Conservation (phyloP, 495 filamentous ascomycete species). For the Aspergillus homomorphus region DNA sequence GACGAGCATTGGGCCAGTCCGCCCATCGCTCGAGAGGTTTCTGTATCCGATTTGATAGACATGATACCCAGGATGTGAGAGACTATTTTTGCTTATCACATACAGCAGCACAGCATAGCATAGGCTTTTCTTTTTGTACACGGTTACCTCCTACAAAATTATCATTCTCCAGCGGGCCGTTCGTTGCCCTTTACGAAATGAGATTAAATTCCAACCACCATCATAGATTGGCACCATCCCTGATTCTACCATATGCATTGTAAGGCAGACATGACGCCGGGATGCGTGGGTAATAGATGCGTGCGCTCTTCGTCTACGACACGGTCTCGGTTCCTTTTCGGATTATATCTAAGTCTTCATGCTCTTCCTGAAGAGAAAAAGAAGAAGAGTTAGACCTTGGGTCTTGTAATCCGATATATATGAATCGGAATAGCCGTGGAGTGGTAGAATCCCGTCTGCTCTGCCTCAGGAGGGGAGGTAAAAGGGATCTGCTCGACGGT, state of each 20-base stretch:
- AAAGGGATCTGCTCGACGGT: conserved; percentile 41
- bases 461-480: conserved; percentile 37
- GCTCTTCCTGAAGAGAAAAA: background rate
- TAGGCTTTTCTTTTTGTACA: too few relatives aligned
- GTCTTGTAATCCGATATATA: conserved; percentile 35
- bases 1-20: background rate
- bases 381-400: background rate
- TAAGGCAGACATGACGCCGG: too few relatives aligned
- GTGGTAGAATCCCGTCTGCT: conserved; percentile 59
- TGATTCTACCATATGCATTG: too few relatives aligned
- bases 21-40: conserved; percentile 1
- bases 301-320: too few relatives aligned
- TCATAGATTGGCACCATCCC: too few relatives aligned
- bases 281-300: too few relatives aligned
- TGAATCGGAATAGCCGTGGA: conserved; percentile 49
- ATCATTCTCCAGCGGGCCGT: too few relatives aligned
- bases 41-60: conserved; percentile 10
- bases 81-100: background rate
- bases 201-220: too few relatives aligned
- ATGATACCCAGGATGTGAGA: conserved; percentile 16
- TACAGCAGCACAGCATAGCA: conserved; percentile 2
- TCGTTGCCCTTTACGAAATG: too few relatives aligned
- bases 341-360: too few relatives aligned
- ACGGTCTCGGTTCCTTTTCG: too few relatives aligned
- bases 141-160: too few relatives aligned